A percentile compares a stretch with the other conserved stretches of the same genome.
These are phyloP conservation scores for Macrotyloma uniflorum DNA, from an alignment of 306 rosid species.

Conservation along the genomic window DNA sequence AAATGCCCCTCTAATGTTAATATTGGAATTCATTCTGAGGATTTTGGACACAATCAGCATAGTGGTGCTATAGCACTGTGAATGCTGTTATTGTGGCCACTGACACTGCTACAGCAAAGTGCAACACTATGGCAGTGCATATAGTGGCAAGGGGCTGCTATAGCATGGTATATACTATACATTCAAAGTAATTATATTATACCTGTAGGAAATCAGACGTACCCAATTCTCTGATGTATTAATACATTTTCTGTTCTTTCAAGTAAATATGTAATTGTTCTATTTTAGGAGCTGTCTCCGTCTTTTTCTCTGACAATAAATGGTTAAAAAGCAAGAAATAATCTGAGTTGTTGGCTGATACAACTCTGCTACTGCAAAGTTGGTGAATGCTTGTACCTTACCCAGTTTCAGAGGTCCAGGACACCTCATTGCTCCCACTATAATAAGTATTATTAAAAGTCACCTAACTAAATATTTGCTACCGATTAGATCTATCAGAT, in stretches of 20 bases:
- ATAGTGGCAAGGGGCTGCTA: background rate
- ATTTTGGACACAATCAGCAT: too few species aligned
- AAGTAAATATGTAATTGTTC: conserved; percentile 10
- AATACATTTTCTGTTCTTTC: background rate
- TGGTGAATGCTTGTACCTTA: conserved; percentile 5
- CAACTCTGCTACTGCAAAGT: background rate
- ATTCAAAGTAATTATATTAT: conserved; percentile 3
- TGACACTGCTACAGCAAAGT: too few species aligned
- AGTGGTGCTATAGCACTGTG: too few species aligned
- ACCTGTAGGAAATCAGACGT: background rate
- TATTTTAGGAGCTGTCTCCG: background rate
- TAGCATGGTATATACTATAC: background rate
- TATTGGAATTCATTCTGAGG: too few species aligned
- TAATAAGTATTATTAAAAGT: background rate
- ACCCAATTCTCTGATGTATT: conserved; percentile 11
- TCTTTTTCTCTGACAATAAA: background rate
- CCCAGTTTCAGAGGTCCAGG: conserved; percentile 6
- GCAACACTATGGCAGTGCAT: too few species aligned
- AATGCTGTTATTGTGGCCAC: too few species aligned
- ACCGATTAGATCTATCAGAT: background rate
- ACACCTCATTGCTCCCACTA: background rate
- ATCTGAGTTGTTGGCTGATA: background rate
- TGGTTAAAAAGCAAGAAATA: background rate
- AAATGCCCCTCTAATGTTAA: too few species aligned
- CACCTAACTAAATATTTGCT: background rate